Conservation (phyloP, 2,329 filamentous ascomycete species). For the Alternaria ethzedia region DNA sequence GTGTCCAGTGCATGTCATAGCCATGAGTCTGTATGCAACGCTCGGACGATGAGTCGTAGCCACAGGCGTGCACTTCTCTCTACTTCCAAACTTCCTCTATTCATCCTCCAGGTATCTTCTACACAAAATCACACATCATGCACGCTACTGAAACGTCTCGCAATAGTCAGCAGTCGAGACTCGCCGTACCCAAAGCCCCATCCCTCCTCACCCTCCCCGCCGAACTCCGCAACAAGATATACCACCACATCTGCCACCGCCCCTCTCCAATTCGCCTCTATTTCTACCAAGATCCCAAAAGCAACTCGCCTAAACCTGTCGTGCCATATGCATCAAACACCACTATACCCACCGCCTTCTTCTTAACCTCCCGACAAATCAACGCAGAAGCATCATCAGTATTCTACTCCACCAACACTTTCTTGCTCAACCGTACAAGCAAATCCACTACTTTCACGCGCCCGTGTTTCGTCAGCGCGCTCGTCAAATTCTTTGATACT, state of each 20-base stretch:
- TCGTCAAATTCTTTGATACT: neutral
- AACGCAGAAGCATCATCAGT: neutral
- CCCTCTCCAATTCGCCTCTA: neutral
- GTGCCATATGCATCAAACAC: neutral
- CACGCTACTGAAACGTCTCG: neutral
- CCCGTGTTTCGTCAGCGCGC: neutral
- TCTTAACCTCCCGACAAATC: neutral
- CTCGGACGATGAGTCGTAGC: neutral
- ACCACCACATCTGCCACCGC: neutral
- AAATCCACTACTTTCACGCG: neutral
- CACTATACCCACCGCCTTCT: neutral
- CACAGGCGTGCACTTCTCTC: neutral
- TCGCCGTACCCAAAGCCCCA: accelerated
- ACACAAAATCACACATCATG: neutral
- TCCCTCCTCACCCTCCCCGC: neutral
- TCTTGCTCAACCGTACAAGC: neutral
- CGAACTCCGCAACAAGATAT: neutral
- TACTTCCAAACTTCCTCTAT: neutral
- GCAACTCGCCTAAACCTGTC: neutral
- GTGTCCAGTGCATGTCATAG: neutral
- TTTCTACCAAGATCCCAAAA: neutral
- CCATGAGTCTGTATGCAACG: neutral
- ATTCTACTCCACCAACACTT: neutral
- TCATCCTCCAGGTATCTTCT: neutral
- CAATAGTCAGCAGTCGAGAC: accelerated